Conservation (phyloP, 768 basidiomycete species). For the Leccinum disarticulatum region DNA sequence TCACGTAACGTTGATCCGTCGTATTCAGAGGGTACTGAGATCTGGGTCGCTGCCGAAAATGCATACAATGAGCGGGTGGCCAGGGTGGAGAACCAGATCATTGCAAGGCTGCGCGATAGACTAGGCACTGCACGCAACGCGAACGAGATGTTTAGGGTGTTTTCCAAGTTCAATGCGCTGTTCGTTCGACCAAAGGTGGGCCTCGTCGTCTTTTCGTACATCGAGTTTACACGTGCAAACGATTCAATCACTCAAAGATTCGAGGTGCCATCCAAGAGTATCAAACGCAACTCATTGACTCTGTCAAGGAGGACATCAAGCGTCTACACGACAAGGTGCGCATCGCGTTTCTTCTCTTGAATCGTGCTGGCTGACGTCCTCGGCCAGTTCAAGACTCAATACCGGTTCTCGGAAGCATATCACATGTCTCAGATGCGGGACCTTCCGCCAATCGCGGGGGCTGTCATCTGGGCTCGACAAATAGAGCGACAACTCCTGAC, state of each 20-base stretch:
- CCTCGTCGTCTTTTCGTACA: not conserved
- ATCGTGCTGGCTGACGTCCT: constrained; percentile 1
- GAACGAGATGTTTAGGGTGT: constrained; percentile 99
- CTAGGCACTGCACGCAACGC: constrained; percentile 95
- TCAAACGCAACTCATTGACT: constrained; percentile 97
- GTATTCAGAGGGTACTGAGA: constrained; percentile 85
- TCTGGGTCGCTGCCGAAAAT: constrained; percentile 96
- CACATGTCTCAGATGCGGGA: constrained; percentile 99
- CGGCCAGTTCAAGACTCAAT: constrained; percentile 87
- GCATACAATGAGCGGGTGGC: constrained; percentile 98
- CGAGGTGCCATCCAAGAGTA: constrained; percentile 99
- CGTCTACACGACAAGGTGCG: constrained; percentile 86
- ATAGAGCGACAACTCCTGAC: constrained; percentile 94
- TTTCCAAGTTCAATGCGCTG: constrained; percentile 96
- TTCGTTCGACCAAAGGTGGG: constrained; percentile 93
- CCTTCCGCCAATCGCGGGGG: constrained; percentile 95
- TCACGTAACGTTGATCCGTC: constrained; percentile 2
- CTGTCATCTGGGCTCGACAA: constrained; percentile 99
- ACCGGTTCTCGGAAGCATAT: constrained; percentile 92
- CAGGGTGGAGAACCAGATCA: constrained; percentile 97
- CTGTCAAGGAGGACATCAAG: constrained; percentile 98
- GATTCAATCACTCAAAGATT: constrained; percentile 50
- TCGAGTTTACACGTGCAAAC: not conserved
- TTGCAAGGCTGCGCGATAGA: constrained; percentile 86
- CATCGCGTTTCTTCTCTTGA: not conserved